Percentiles rank a stretch among this genome's conserved stretches.
Conservation (phyloP, 2,329 filamentous ascomycete genomes). For the Atkinsonella texensis region DNA sequence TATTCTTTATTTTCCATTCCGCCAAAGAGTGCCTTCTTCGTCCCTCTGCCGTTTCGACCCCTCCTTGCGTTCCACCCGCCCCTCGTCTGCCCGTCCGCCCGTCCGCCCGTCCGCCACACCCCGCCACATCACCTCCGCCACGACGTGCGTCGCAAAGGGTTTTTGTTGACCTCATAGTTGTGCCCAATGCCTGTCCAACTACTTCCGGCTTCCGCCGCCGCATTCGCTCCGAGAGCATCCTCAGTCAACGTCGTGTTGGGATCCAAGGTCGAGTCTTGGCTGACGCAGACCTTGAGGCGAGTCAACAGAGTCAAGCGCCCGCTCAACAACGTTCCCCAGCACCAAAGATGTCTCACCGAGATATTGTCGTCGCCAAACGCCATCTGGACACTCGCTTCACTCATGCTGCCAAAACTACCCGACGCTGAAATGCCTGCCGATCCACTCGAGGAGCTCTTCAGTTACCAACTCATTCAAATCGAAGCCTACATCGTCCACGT, state of each 20-base stretch:
- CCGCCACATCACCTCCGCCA: not conserved
- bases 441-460: constrained; percentile 76
- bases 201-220: constrained; percentile 86
- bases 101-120: not conserved
- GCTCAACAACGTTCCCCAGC: constrained; percentile 91
- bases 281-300: constrained; percentile 91
- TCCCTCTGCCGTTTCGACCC: constrained; percentile 2
- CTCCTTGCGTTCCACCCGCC: not conserved
- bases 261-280: constrained; percentile 88
- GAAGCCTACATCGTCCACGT: constrained; percentile 98
- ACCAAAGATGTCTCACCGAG: constrained; percentile 90
- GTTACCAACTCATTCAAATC: constrained; percentile 85
- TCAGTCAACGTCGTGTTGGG: constrained; percentile 91
- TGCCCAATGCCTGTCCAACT: constrained; percentile 75
- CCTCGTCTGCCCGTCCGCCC: not conserved
- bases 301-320: constrained; percentile 95
- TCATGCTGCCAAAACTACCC: constrained; percentile 86
- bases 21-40: not conserved
- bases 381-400: constrained; percentile 86
- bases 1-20: constrained; percentile 26
- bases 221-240: constrained; percentile 81
- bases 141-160: not conserved
- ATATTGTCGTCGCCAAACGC: constrained; percentile 80
- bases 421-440: constrained; percentile 76
- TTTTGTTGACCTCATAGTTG: not conserved